Evolutionary conservation across 306 rosid species (phyloP), one percentile per base, ranked within the genome.

Genomic region (Sophora flavescens): DNA sequence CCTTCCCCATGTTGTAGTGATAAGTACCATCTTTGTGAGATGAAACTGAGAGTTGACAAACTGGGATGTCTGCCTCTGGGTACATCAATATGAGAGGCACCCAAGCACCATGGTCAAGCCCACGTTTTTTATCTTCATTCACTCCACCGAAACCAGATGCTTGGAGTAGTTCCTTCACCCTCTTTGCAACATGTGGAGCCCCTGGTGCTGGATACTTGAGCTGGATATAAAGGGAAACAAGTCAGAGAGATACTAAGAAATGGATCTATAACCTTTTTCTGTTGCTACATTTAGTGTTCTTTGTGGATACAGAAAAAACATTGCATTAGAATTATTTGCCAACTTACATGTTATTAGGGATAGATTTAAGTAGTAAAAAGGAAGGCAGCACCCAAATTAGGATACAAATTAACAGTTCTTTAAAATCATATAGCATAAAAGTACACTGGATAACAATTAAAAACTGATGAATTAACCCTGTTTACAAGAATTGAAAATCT

Each of bases 161-260:
- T 35, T 42, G 6, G 2, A 89, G 82, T 3, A 88, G 73, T 28
- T 85, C 82, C 76, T 91, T 89, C 85, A 88, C 91, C 63, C 82
- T 87, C 78, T 33, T 83, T 14, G 90, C 93, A 41, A 88, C n/a
- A 1, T 77, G 58, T 18, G 92, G 93, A 12, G 93, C 86, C 9
- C 93, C 93, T 3, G 91, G 88, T 16, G 95, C 91, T 5, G 89
- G 93, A 84, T 91, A 89, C 58, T 91, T 86, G 22, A 89, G 77
- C 90, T 86, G 83, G 16, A 8, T 44, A 72, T 2, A 12, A 39
- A 39, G 33, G 7, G 22, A 50, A 63, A 63, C 14, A 50, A 6
- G 42, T 51, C 3, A 22, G 1, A 39, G 10, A 15, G 14, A 28
- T 45, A 0, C 16, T 9, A 65, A 28, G 10, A 14, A 12, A 22